Evolutionary conservation across 768 basidiomycete genomes (phyloP).

Genomic region (Daedaleopsis nitida): DNA sequence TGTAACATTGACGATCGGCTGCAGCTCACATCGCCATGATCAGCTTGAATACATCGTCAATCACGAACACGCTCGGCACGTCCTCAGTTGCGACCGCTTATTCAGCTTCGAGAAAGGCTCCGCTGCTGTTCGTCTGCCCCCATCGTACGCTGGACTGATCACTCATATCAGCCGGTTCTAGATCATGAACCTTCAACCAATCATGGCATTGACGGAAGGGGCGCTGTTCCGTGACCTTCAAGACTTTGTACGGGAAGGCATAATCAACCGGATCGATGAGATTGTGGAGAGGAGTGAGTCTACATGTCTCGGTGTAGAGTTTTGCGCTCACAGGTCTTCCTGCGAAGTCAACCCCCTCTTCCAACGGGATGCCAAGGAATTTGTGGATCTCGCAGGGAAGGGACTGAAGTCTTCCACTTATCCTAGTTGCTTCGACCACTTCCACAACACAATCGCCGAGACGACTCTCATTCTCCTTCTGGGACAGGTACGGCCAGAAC

Average conservation of each 20-base stretch:
- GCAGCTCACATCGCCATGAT: neutral
- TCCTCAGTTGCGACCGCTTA: slow-evolving; percentile 31
- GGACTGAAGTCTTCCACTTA: slow-evolving; percentile 8
- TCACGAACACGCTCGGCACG: slow-evolving; percentile 28
- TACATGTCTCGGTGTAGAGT: neutral
- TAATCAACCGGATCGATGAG: slow-evolving; percentile 29
- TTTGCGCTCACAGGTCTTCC: neutral
- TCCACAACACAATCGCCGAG: slow-evolving; percentile 33
- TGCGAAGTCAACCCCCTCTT: slow-evolving; percentile 26
- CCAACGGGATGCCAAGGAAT: slow-evolving; percentile 22
- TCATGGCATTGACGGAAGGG: slow-evolving; percentile 28
- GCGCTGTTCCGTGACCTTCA: slow-evolving; percentile 33
- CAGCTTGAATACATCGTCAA: slow-evolving; percentile 40
- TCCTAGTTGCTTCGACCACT: slow-evolving; percentile 32
- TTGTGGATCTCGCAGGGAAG: slow-evolving; percentile 17
- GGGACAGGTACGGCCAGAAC: slow-evolving; percentile 27
- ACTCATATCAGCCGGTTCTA: slow-evolving; percentile 3
- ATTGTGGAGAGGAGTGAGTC: slow-evolving; percentile 24
- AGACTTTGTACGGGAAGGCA: slow-evolving; percentile 31
- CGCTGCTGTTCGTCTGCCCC: slow-evolving; percentile 25
- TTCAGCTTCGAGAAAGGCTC: slow-evolving; percentile 38
- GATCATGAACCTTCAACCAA: slow-evolving; percentile 35
- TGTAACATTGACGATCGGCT: no score
- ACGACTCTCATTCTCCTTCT: slow-evolving; percentile 34
- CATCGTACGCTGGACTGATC: neutral